These are phyloP conservation scores for Strobilomyces echinocephalus DNA, from an alignment of 768 basidiomycete species.

Conservation along the genomic window DNA sequence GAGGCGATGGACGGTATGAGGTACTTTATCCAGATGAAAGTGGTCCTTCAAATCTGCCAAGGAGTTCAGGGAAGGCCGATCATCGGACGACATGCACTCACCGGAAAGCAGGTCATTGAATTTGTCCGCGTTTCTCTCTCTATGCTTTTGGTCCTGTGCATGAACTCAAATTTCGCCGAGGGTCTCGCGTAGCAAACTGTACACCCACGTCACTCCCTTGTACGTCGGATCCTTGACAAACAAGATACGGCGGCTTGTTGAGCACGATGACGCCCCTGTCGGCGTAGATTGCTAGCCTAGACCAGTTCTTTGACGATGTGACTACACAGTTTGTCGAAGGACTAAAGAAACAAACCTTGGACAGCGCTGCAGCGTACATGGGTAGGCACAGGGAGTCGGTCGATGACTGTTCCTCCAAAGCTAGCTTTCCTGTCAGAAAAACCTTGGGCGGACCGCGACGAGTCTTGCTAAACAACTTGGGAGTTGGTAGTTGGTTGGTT, in stretches of 20 bases:
- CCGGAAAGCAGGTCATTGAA: constrained; percentile 38
- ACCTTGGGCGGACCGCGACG: no score
- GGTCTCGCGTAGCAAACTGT: background rate
- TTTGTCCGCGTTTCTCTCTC: constrained; percentile 26
- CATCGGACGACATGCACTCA: constrained; percentile 14
- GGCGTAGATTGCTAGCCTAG: constrained; percentile 41
- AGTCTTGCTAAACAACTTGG: no score
- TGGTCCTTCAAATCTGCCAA: constrained; percentile 26
- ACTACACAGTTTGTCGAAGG: background rate
- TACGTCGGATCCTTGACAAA: constrained; percentile 43
- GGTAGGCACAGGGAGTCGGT: no score
- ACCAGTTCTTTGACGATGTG: constrained; percentile 25
- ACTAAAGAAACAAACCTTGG: constrained; percentile 14
- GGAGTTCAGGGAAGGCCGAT: background rate
- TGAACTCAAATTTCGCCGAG: constrained; percentile 1
- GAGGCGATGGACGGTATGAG: constrained; percentile 56
- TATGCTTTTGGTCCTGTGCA: constrained; percentile 16
- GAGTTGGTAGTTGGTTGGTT: no score
- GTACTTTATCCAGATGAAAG: constrained; percentile 34
- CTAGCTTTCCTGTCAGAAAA: background rate
- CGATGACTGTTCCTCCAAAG: background rate
- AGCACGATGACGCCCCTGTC: constrained; percentile 52
- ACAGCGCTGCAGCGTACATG: constrained; percentile 19
- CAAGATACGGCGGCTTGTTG: constrained; percentile 56
- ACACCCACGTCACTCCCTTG: constrained; percentile 21